Percentiles rank a stretch among this genome's conserved stretches.
Evolutionary conservation across 2,329 filamentous ascomycete genomes (phyloP).

Genomic region (Dothistroma pini): DNA sequence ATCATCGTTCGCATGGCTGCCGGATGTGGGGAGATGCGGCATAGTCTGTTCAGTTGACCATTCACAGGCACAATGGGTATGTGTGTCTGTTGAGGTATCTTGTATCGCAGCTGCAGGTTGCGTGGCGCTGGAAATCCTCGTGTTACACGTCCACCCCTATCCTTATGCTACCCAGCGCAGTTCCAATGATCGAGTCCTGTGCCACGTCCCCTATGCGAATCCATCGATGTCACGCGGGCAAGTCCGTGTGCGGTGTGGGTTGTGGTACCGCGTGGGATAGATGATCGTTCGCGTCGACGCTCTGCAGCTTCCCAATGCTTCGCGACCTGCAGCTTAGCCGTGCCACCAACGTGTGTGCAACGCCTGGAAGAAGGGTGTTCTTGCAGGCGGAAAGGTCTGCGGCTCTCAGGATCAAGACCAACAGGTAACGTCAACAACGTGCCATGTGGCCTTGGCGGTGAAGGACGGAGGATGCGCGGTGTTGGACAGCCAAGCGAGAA

Average conservation of each 20-base stretch:
- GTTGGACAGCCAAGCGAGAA: background rate
- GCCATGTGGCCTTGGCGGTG: background rate
- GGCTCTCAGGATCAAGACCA: background rate
- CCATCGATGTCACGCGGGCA: slow-evolving; percentile 10
- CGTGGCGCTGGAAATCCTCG: background rate
- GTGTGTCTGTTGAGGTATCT: slow-evolving; percentile 2
- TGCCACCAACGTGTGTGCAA: background rate
- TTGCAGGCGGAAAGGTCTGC: background rate
- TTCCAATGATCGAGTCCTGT: slow-evolving; percentile 2
- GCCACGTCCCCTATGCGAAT: slow-evolving; percentile 3
- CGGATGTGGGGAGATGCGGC: slow-evolving; percentile 33
- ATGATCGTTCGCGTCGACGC: background rate
- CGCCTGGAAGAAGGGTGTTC: background rate
- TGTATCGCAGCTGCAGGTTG: slow-evolving; percentile 8
- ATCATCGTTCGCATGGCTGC: slow-evolving; percentile 22
- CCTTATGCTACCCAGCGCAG: background rate
- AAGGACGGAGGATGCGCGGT: background rate
- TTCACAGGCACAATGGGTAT: background rate
- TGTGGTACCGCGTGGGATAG: background rate
- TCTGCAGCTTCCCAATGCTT: background rate
- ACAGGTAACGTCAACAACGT: background rate
- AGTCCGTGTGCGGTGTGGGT: background rate
- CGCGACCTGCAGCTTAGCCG: slow-evolving; percentile 1
- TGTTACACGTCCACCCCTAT: background rate
- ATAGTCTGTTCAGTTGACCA: slow-evolving; percentile 21